These are phyloP conservation scores for Rhizopogon salebrosus DNA, from an alignment of 768 basidiomycete species.

Conservation along the genomic window DNA sequence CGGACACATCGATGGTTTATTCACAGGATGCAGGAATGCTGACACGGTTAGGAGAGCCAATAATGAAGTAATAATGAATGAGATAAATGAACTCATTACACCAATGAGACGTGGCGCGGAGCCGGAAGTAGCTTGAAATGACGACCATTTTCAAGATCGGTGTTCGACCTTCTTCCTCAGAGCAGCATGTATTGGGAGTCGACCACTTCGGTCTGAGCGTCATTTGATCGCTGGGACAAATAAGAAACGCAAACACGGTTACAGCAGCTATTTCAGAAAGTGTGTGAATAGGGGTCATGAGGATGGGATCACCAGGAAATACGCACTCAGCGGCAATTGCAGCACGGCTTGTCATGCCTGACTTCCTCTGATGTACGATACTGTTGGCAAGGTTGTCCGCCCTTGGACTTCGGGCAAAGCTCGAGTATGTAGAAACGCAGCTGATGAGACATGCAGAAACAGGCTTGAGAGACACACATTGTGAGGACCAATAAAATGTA, in stretches of 20 bases:
- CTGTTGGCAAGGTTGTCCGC: not conserved
- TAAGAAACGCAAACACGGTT: not conserved
- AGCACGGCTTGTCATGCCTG: slow-evolving; percentile 5
- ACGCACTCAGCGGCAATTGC: slow-evolving; percentile 6
- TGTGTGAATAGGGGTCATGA: no score
- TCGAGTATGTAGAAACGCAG: not conserved
- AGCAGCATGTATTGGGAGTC: not conserved
- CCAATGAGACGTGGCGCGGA: not conserved
- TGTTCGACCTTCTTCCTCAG: not conserved
- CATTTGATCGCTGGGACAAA: not conserved
- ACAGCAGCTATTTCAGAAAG: not conserved
- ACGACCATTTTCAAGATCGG: not conserved
- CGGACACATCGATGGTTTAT: not conserved
- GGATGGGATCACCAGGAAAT: not conserved
- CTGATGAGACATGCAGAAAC: slow-evolving; percentile 6
- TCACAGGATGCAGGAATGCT: not conserved
- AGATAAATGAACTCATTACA: not conserved
- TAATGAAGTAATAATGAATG: not conserved
- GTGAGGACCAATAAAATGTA: not conserved
- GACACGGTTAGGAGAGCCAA: not conserved
- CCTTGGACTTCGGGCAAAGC: not conserved
- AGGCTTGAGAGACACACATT: not conserved
- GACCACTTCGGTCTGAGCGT: not conserved
- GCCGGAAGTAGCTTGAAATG: not conserved
- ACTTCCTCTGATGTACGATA: fast-evolving